Evolutionary conservation across 2,329 filamentous ascomycete genomes (phyloP).

Genomic region (Sporothrix mexicana): DNA sequence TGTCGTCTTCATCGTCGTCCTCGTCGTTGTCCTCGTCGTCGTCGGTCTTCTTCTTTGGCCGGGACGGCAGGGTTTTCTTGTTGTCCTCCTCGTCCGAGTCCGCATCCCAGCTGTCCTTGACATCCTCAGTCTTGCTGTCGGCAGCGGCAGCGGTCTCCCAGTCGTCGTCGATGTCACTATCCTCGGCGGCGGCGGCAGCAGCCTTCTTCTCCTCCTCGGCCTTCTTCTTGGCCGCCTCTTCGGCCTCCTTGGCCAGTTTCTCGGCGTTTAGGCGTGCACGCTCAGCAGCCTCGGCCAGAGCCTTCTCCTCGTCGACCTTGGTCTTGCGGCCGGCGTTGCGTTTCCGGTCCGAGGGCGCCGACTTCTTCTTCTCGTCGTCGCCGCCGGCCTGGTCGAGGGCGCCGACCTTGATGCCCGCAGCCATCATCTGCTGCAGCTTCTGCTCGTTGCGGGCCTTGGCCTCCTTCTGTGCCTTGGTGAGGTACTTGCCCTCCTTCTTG

Average conservation of each 20-base stretch:
- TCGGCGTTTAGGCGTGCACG: constrained; percentile 72
- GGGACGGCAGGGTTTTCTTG: constrained; percentile 36
- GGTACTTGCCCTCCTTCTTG: constrained; percentile 85
- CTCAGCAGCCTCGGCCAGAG: constrained; percentile 77
- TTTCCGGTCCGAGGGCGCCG: constrained; percentile 75
- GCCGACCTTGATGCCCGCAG: constrained; percentile 75
- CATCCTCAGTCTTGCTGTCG: constrained; percentile 64
- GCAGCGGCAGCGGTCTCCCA: constrained; percentile 87
- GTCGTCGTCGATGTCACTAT: constrained; percentile 75
- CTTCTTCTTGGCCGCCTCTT: constrained; percentile 59
- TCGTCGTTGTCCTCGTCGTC: constrained; percentile 40
- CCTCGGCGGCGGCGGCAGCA: constrained; percentile 51
- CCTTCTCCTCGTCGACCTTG: constrained; percentile 76
- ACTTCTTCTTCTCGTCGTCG: constrained; percentile 76
- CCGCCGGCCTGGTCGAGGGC: constrained; percentile 57
- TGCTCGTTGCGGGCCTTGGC: constrained; percentile 79
- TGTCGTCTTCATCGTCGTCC: constrained; percentile 42
- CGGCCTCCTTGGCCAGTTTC: constrained; percentile 65
- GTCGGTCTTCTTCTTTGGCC: constrained; percentile 53
- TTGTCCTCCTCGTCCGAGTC: constrained; percentile 73
- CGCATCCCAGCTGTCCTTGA: constrained; percentile 96
- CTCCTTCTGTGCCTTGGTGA: constrained; percentile 85
- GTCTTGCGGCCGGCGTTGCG: constrained; percentile 64
- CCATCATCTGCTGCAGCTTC: constrained; percentile 85
- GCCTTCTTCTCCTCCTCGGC: constrained; percentile 58